Percentiles rank a stretch among this genome's conserved stretches.
Evolutionary conservation across 2,329 filamentous ascomycete genomes (phyloP).

Genomic region (Colletotrichum tabaci): DNA sequence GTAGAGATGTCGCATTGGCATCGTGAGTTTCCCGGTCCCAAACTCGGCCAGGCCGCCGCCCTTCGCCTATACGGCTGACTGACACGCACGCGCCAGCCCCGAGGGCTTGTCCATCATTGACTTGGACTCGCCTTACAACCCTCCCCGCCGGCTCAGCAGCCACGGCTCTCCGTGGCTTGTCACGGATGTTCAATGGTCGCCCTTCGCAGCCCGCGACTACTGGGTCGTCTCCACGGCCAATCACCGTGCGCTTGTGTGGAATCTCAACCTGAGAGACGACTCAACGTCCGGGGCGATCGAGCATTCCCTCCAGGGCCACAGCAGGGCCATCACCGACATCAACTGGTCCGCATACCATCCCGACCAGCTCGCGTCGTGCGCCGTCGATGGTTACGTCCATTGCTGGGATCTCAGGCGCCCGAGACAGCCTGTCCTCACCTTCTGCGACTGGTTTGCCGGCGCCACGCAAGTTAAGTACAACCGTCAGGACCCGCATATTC

Average conservation of each 20-base stretch:
- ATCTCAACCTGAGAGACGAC: constrained; percentile 84
- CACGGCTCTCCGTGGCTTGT: constrained; percentile 95
- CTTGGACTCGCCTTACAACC: constrained; percentile 89
- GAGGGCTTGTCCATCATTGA: constrained; percentile 94
- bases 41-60: not conserved
- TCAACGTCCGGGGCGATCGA: constrained; percentile 81
- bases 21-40: constrained; percentile 66
- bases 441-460: constrained; percentile 93
- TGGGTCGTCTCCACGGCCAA: constrained; percentile 97
- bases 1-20: constrained; percentile 90
- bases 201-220: constrained; percentile 88
- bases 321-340: constrained; percentile 92
- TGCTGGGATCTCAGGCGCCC: constrained; percentile 90
- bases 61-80: not conserved
- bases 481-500: constrained; percentile 85
- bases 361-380: constrained; percentile 89
- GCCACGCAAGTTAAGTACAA: constrained; percentile 98
- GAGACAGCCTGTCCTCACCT: constrained; percentile 81
- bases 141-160: constrained; percentile 84
- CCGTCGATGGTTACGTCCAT: constrained; percentile 93
- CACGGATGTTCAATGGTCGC: constrained; percentile 97
- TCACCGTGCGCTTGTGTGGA: constrained; percentile 95
- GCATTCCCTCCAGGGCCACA: constrained; percentile 86
- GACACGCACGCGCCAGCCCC: constrained; percentile 63
- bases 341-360: constrained; percentile 96